phyloP scores from a whole-genome alignment of 345 rosid species.

The Populus deltoides region DNA sequence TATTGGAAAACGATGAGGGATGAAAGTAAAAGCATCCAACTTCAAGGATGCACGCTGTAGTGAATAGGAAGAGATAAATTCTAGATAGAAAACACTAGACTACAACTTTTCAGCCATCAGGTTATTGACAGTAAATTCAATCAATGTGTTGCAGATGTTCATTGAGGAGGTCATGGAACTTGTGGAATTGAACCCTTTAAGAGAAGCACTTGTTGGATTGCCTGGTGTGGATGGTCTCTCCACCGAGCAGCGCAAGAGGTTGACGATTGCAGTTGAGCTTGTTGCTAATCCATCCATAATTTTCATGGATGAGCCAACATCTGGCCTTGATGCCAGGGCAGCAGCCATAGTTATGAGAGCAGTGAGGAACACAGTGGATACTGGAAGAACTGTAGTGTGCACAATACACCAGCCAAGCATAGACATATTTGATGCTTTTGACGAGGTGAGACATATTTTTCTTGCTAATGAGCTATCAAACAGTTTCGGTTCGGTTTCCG shows the following conservation, averaged over 20 bases:
- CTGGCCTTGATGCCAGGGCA: conserved; percentile 74
- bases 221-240: conserved; percentile 63
- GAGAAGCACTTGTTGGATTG: conserved; percentile 58
- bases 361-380: conserved; percentile 64
- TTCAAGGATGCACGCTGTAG: neutral
- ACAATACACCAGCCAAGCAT: conserved; percentile 79
- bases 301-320: conserved; percentile 78
- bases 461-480: neutral
- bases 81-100: neutral
- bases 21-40: neutral
- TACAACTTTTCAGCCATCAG: neutral
- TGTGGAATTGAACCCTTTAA: conserved; percentile 50
- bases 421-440: conserved; percentile 66
- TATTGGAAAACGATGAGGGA: neutral
- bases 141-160: conserved; percentile 44
- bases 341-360: conserved; percentile 82
- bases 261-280: conserved; percentile 68
- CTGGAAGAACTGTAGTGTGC: conserved; percentile 69
- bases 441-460: conserved; percentile 41
- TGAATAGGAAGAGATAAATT: neutral
- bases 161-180: conserved; percentile 76
- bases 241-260: conserved; percentile 61
- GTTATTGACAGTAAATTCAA: neutral
- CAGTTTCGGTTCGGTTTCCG: neutral
- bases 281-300: conserved; percentile 72